Percentiles rank a stretch among this genome's conserved stretches.
phyloP scores from a whole-genome alignment of 2,329 filamentous ascomycete species.

The Gnomoniopsis smithogilvyi region DNA sequence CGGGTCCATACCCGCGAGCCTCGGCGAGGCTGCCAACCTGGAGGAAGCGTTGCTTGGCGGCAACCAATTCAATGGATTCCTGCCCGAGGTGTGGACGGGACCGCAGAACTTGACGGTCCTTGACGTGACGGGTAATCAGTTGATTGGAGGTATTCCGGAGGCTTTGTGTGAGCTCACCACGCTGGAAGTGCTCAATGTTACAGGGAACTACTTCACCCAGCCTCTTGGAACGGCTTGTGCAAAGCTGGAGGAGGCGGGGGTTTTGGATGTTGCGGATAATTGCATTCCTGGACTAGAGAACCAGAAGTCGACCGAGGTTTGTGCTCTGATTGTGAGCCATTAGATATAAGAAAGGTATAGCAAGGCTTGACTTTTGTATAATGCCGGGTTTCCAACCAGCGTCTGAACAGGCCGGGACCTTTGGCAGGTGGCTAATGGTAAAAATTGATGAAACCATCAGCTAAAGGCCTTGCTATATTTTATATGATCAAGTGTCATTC shows the following conservation, averaged over 20 bases:
- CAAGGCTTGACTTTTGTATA: too few relatives aligned
- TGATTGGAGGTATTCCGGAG: neutral
- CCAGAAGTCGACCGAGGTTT: neutral
- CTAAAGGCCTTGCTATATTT: too few relatives aligned
- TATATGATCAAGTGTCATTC: too few relatives aligned
- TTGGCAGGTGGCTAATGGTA: too few relatives aligned
- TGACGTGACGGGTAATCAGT: neutral
- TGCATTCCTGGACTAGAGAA: neutral
- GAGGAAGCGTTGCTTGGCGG: neutral
- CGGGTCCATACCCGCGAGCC: neutral
- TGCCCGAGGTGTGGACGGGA: neutral
- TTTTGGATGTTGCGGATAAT: neutral
- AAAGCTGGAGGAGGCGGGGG: neutral
- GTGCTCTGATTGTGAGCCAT: neutral
- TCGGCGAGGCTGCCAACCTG: neutral
- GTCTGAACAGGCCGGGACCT: too few relatives aligned
- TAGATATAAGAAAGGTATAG: too few relatives aligned
- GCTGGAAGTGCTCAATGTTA: neutral
- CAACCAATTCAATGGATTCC: neutral
- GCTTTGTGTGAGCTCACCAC: neutral
- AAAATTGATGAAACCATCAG: too few relatives aligned
- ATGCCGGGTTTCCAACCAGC: too few relatives aligned
- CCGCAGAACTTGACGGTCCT: neutral
- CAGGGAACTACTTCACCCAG: neutral
- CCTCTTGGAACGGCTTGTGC: neutral